Evolutionary conservation across 2,329 filamentous ascomycete genomes (phyloP).

Genomic region (Aschersonia sp.): DNA sequence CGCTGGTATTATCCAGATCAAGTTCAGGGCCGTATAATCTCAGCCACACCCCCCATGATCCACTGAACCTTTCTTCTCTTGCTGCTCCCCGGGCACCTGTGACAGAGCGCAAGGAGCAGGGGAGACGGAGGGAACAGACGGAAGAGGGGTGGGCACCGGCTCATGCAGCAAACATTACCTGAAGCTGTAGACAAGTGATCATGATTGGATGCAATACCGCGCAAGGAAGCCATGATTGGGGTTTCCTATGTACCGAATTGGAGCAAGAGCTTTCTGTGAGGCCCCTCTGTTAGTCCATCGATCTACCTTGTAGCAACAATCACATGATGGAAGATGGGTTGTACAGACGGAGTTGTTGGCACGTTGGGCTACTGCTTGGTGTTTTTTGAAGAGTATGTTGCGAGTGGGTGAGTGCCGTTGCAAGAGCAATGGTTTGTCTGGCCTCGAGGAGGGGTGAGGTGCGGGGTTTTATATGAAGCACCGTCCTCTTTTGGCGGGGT

Average conservation of each 20-base stretch:
- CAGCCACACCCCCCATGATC: slow-evolving; percentile 26
- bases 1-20: slow-evolving; percentile 99
- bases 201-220: slow-evolving; percentile 20
- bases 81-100: neutral
- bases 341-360: neutral
- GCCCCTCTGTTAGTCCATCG: too few relatives aligned
- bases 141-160: slow-evolving; percentile 37
- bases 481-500: neutral
- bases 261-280: neutral
- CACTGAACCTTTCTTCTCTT: neutral
- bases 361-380: neutral
- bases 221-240: slow-evolving; percentile 19
- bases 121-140: neutral
- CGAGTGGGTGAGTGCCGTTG: too few relatives aligned
- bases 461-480: neutral
- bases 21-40: slow-evolving; percentile 89
- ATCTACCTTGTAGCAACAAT: neutral
- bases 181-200: slow-evolving; percentile 16
- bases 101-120: neutral
- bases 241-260: neutral
- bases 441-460: neutral
- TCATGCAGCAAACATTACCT: slow-evolving; percentile 42
- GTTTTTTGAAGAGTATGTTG: too few relatives aligned
- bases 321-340: neutral
- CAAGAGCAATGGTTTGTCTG: too few relatives aligned